Base-by-base conservation (phyloP, 208 protist genomes). In the Endotrypanum monterogeii region DNA sequence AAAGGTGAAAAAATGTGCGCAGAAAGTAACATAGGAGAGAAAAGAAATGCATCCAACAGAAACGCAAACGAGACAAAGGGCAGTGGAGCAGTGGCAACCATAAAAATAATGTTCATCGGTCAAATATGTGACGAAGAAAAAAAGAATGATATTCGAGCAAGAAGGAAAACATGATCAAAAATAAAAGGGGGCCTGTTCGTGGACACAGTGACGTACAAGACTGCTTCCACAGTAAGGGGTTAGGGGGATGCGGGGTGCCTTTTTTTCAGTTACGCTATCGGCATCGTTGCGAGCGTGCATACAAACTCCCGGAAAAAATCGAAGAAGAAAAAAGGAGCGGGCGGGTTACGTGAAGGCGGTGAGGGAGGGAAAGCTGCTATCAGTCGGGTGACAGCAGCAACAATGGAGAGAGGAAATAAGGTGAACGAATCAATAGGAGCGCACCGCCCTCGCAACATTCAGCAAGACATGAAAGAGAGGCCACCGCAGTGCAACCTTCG, bases 271-370 rank as follows among this genome's bases (percentile, higher is more conserved):
- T 56, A 25, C 32, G 2, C 37, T n/a, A n/a, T 63, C 37, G 9
- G 7, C 23, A 23, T 44, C 32, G 23, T n/a, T 20, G 60, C 23
- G 3, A 25, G 39, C 14, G 18, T 18, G 1, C 55, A 20, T 3
- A 16, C n/a, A 11, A 25, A 37, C 18, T 3, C n/a, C n/a, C n/a
- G n/a, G n/a, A n/a, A 23, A 56, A 56, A 23, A 23, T 23, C 4
- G 2, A 39, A 76, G 72, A 68, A 67, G 67, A 62, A 57, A 73
- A 37, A 37, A 54, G 14, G 28, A 14, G n/a, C n/a, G n/a, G n/a
- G n/a, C n/a, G n/a, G n/a, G n/a, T n/a, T n/a, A n/a, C n/a, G n/a
- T n/a, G n/a, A n/a, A n/a, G n/a, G n/a, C n/a, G n/a, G n/a, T n/a
- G n/a, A n/a, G n/a, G n/a, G n/a, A n/a, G n/a, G n/a, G n/a, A n/a